Evolutionary conservation across 1,139 yeast species (phyloP), one percentile per base, ranked within the genome.

Genomic region (Suhomyces terraborum): DNA sequence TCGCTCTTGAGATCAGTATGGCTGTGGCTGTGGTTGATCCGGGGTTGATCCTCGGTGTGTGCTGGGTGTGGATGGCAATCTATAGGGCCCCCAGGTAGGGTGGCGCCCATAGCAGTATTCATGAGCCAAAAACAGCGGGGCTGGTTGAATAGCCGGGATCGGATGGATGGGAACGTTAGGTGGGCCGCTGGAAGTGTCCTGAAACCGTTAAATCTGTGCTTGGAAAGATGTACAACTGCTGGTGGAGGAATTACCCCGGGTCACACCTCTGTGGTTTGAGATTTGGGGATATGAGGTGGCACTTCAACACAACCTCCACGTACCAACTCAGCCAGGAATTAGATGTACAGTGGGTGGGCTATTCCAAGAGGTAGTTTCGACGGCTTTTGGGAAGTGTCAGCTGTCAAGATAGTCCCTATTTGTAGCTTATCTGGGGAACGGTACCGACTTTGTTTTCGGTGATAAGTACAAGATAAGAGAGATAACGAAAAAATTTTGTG

Each of bases 121-220:
- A 26, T 34, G 31, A 24, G 19, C 3, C 8, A 12, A 16, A 18
- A 7, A 8, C n/a, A 18, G 22, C 12, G 8, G 6, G 35, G 30
- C 36, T 34, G 36, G 36, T 34, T 34, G 36, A 34, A 34, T 34
- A 34, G 36, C 30, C 27, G 8, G 21, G 14, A 20, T 14, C 10
- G 17, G 12, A 24, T 23, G 19, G 13, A 12, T 22, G 14, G 35
- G 20, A n/a, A 8, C 19, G 13, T 7, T 22, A 6, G 5, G 18
- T 4, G 25, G 26, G 24, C 18, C 5, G 6, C 16, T 22, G 3
- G 12, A 4, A 20, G 24, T 4, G 18, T 6, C 8, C 4, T 5
- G 10, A 23, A 4, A 7, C 12, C n/a, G 6, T 23, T 23, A 6
- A 6, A 23, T 7, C 16, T 7, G 16, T 8, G 13, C 6, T 24